These are phyloP conservation scores for Gloeostereum incarnatum DNA, from an alignment of 768 basidiomycete genomes.

Conservation along the genomic window DNA sequence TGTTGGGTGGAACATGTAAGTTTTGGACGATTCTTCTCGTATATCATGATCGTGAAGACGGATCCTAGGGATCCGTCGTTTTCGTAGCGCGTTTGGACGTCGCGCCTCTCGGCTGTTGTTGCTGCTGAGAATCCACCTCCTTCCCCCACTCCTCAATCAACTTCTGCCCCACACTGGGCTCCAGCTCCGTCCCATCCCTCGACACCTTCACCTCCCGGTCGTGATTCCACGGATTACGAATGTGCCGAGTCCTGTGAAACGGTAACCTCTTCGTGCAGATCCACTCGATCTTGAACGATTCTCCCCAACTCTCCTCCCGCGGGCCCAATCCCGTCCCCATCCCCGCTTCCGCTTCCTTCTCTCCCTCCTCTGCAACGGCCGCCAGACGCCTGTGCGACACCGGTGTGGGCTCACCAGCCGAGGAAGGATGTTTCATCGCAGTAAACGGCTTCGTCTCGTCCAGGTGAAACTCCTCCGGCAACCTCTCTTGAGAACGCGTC, in stretches of 20 bases:
- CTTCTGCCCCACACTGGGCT: constrained; percentile 62
- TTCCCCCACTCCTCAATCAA: constrained; percentile 64
- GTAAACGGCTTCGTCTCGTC: constrained; percentile 19
- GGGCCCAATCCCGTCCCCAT: constrained; percentile 8
- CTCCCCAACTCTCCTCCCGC: constrained; percentile 48
- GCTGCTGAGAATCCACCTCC: constrained; percentile 15
- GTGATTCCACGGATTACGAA: constrained; percentile 92
- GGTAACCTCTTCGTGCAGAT: constrained; percentile 59
- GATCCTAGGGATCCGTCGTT: no score
- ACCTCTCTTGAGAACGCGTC: not conserved
- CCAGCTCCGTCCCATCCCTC: constrained; percentile 87
- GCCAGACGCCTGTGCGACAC: constrained; percentile 7
- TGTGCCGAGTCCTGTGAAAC: constrained; percentile 66
- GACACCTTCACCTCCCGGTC: constrained; percentile 76
- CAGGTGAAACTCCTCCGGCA: constrained; percentile 17
- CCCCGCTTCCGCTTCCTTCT: constrained; percentile 12
- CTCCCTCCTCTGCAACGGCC: constrained; percentile 18
- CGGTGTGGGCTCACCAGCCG: not conserved
- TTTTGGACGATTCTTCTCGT: no score
- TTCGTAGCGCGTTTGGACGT: no score
- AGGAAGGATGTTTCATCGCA: constrained; percentile 9
- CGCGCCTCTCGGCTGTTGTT: not conserved
- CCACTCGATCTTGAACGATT: constrained; percentile 81
- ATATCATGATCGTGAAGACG: no score
- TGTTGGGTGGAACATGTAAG: no score